Conservation (phyloP, 805 yeast species). For the Wickerhamiella brachini region DNA sequence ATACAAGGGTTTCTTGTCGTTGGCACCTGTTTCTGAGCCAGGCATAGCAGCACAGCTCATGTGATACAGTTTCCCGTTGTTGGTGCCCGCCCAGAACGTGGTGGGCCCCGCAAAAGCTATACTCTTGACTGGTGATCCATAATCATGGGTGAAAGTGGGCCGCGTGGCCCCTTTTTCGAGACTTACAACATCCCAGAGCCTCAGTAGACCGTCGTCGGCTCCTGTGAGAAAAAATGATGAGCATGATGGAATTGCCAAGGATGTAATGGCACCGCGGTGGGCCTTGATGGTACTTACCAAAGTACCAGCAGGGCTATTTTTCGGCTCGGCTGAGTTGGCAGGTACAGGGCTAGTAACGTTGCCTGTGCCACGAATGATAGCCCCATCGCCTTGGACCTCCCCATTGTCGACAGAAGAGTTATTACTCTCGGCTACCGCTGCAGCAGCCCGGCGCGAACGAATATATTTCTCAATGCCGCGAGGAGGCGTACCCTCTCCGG, state of each 20-base stretch:
- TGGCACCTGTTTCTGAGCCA: not conserved
- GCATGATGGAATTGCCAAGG: constrained; percentile 38
- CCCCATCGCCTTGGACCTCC: not conserved
- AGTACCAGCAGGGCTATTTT: not conserved
- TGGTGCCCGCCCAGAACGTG: constrained; percentile 43
- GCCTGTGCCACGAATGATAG: not conserved
- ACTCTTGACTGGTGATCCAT: constrained; percentile 37
- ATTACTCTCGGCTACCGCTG: not conserved
- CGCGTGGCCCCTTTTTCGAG: constrained; percentile 43
- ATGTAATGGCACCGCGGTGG: constrained; percentile 45
- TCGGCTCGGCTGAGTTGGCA: not conserved
- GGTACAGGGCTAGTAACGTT: not conserved
- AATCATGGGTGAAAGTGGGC: constrained; percentile 8
- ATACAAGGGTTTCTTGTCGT: not conserved
- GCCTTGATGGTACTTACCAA: constrained; percentile 53
- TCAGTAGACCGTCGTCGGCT: constrained; percentile 57
- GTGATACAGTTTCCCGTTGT: constrained; percentile 26
- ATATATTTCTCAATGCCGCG: not conserved
- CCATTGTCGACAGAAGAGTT: not conserved
- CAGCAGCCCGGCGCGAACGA: not conserved
- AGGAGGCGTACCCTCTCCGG: not conserved
- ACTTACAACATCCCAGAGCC: constrained; percentile 62
- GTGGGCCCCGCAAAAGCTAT: constrained; percentile 40
- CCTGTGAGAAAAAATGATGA: constrained; percentile 61
- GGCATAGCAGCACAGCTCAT: not conserved